Base-by-base conservation (phyloP, 1,139 yeast genomes). In the Eremothecium coryli region DNA sequence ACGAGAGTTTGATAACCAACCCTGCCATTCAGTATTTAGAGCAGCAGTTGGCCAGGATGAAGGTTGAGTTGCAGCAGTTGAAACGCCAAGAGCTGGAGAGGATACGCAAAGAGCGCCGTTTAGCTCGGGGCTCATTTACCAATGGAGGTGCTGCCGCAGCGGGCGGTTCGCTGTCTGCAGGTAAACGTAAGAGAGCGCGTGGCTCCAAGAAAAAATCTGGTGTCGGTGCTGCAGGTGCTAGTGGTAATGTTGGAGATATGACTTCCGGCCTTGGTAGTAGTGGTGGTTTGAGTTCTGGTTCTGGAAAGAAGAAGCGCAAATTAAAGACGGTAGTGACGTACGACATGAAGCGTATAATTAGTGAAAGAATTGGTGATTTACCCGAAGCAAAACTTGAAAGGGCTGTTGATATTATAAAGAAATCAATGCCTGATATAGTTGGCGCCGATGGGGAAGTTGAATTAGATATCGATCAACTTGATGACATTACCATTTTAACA, bases 321-420 rank as follows among this genome's bases (percentile, higher is more conserved):
- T 43, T 50, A 31, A 59, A 55, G 38, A 49, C 67, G 4, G 76
- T 73, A 33, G 81, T 81, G 32, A 84, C 96, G 0, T 90, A 84
- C 56, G 97, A 88, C 54, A 90, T 90, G 97, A 90, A 93, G 70
- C 84, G 85, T 56, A 94, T 85, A 57, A 79, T 90, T 37, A 76
- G 90, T 38, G 96, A 86, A 53, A 76, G 78, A 50, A 90, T 90
- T 54, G 78, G 81, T 34, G 77, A 76, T 40, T 50, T 68, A 29
- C 73, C 86, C 22, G 94, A 85, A 45, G 77, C 80, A 60, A 84
- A 82, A 62, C 65, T 90, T 50, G 84, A 80, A 49, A 81, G 82
- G 38, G 93, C 86, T 25, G 72, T 90, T 44, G 76, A 81, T 37
- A 85, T 90, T 44, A 85, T 90, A 48, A 82, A 82, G 53, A 93